Percentiles rank a stretch among this genome's conserved stretches.
phyloP scores from a whole-genome alignment of 805 yeast species.

The Kodamaea kakaduensis region DNA sequence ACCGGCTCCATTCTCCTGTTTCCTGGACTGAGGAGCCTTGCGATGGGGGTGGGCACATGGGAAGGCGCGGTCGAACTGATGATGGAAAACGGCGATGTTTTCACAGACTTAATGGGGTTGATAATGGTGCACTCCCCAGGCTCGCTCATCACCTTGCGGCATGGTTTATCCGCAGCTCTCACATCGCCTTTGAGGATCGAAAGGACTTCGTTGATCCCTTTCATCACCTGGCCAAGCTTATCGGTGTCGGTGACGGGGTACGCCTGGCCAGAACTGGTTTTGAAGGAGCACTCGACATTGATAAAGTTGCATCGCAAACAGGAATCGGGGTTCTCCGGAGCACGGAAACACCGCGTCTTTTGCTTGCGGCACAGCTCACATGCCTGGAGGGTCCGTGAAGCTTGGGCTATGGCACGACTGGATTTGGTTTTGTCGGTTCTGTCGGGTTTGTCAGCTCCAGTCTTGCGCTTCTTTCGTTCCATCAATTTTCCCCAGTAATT shows the following conservation, averaged over 20 bases:
- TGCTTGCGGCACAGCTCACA: conserved; percentile 53
- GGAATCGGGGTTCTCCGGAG: conserved; percentile 39
- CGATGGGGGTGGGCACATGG: conserved; percentile 33
- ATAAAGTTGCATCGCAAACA: conserved; percentile 60
- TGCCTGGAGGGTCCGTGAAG: conserved; percentile 47
- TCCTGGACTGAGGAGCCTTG: conserved; percentile 21
- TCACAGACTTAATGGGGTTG: conserved; percentile 34
- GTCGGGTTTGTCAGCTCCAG: not conserved
- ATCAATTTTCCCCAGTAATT: too few species aligned
- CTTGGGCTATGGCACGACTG: conserved; percentile 16
- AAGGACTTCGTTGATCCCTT: conserved; percentile 34
- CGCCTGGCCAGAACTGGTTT: conserved; percentile 13
- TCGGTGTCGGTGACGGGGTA: not conserved
- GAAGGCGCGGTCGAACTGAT: conserved; percentile 29
- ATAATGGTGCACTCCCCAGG: conserved; percentile 31
- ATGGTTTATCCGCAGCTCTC: not conserved
- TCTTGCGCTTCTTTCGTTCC: conserved; percentile 2
- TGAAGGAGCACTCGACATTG: conserved; percentile 51
- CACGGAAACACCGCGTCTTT: conserved; percentile 60
- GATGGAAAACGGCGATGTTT: conserved; percentile 43
- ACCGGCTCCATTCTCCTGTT: not conserved
- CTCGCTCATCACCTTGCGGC: too few species aligned
- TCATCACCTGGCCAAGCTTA: conserved; percentile 31
- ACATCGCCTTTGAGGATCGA: conserved; percentile 16
- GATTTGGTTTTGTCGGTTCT: conserved; percentile 1